Base-by-base conservation (phyloP, 495 filamentous ascomycete species). In the Neurospora pannonica region DNA sequence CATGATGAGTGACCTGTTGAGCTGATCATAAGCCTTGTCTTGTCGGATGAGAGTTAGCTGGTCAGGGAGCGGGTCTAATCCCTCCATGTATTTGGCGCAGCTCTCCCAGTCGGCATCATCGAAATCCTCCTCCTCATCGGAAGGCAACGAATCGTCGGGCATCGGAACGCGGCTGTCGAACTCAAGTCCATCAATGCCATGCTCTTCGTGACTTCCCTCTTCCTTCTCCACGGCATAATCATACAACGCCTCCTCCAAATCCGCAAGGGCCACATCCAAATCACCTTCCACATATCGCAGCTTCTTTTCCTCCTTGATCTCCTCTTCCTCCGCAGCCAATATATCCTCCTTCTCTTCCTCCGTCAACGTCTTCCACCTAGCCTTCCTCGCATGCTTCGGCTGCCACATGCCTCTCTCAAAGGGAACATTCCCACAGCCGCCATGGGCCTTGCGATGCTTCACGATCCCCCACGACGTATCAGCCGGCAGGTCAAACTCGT, bases 341-440 rank as follows among this genome's bases (percentile, higher is more conserved):
- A 83, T 78, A 38, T 78, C 77, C 21, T 75, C 60, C 73, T 73
- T 75, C 75, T 82, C 76, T 34, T 75, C 76, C 6, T 70, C 37
- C 0, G 77, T 77, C 71, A 83, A 75, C 36, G 37, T 74, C 19
- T 73, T 46, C 82, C 82, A 83, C 17, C 77, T 75, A 7, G 77
- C 78, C 70, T 83, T 83, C 72, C 76, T 71, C 19, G 78, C 81
- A 31, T 83, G 81, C 72, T 79, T 79, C 24, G 79, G 78, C 75
- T 73, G 70, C 82, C 82, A 83, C 78, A 79, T 79, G 73, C 39
- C 40, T 17, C 10, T 38, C 48, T 78, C 75, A 39, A 81, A 81
- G 2, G 79, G 77, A 36, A 81, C 81, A 74, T 82, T 82, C 38
- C 81, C 81, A 42, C 77, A 80, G 13, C 78, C 76, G 38, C 74